Conservation (phyloP, 1,139 yeast species). For the Zhuliangozyma parablackwelliae region DNA sequence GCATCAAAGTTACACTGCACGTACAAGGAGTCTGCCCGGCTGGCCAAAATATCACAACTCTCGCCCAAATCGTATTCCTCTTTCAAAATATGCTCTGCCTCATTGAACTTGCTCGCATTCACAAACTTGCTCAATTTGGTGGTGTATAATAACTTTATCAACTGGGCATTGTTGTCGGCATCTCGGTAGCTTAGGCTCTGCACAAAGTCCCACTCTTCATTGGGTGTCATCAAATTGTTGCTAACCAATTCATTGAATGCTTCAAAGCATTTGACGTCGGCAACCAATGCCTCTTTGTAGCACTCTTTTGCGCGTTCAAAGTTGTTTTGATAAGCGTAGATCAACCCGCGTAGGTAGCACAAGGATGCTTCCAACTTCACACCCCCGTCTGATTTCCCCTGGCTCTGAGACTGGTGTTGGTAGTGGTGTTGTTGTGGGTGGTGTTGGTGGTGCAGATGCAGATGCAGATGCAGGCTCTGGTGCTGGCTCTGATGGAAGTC, state of each 20-base stretch:
- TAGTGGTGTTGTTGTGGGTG: no score
- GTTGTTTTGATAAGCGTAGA: constrained; percentile 79
- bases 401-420: neutral
- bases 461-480: no score
- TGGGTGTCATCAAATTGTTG: constrained; percentile 74
- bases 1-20: constrained; percentile 77
- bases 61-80: constrained; percentile 71
- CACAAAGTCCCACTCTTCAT: constrained; percentile 83
- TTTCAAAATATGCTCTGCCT: constrained; percentile 59
- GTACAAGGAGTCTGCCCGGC: constrained; percentile 69
- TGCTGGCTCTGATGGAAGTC: neutral
- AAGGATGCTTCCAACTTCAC: constrained; percentile 82
- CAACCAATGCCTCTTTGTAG: constrained; percentile 78
- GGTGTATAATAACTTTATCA: constrained; percentile 71
- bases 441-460: neutral
- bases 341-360: constrained; percentile 80
- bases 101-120: constrained; percentile 54
- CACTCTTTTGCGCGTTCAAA: constrained; percentile 85
- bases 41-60: constrained; percentile 64
- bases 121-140: constrained; percentile 72
- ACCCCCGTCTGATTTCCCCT: constrained; percentile 55
- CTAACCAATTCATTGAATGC: constrained; percentile 79
- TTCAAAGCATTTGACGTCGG: constrained; percentile 90
- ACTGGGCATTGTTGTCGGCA: constrained; percentile 76
- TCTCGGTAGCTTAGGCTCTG: constrained; percentile 64